A percentile compares a stretch with the other conserved stretches of the same genome.
These are phyloP conservation scores for Eucalyptus marginata DNA, from an alignment of 345 rosid genomes.

Conservation along the genomic window DNA sequence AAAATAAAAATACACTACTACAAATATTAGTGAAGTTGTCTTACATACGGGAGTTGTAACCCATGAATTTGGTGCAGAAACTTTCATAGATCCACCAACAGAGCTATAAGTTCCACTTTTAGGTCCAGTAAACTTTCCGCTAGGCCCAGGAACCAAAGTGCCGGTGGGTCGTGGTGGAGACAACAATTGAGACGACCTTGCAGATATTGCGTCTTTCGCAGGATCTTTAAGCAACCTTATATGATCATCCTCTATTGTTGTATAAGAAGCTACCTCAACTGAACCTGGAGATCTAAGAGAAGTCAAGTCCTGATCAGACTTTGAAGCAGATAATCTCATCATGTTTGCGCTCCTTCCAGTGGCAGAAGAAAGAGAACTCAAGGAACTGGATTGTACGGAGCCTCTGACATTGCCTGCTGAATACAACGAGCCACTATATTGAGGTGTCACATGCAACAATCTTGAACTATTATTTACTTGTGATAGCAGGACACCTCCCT, in stretches of 20 bases:
- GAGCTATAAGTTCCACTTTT: slow-evolving; percentile 20
- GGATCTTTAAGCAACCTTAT: slow-evolving; percentile 24
- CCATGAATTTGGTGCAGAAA: slow-evolving; percentile 26
- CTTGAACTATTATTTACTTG: slow-evolving; percentile 26
- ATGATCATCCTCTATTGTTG: slow-evolving; percentile 40
- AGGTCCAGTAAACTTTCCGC: slow-evolving; percentile 33
- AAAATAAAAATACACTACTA: background rate
- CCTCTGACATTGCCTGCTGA: slow-evolving; percentile 39
- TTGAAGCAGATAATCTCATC: slow-evolving; percentile 48
- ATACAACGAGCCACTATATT: slow-evolving; percentile 35
- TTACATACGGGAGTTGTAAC: slow-evolving; percentile 71
- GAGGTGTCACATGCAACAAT: slow-evolving; percentile 10
- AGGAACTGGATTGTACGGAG: slow-evolving; percentile 33
- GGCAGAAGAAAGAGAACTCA: slow-evolving; percentile 36
- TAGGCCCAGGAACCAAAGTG: slow-evolving; percentile 28
- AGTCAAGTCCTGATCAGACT: slow-evolving; percentile 76
- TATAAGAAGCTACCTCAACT: slow-evolving; percentile 19
- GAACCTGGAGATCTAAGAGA: slow-evolving; percentile 56
- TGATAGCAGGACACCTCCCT: slow-evolving; percentile 31
- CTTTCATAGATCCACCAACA: slow-evolving; percentile 29
- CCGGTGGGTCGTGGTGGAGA: slow-evolving; percentile 45
- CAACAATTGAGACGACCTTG: slow-evolving; percentile 33
- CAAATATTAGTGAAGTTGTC: slow-evolving; percentile 22
- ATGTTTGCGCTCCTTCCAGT: slow-evolving; percentile 29
- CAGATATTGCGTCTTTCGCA: slow-evolving; percentile 18